Evolutionary conservation across 164 flowering plant species (phyloP).

Genomic region (Saururus chinensis): DNA sequence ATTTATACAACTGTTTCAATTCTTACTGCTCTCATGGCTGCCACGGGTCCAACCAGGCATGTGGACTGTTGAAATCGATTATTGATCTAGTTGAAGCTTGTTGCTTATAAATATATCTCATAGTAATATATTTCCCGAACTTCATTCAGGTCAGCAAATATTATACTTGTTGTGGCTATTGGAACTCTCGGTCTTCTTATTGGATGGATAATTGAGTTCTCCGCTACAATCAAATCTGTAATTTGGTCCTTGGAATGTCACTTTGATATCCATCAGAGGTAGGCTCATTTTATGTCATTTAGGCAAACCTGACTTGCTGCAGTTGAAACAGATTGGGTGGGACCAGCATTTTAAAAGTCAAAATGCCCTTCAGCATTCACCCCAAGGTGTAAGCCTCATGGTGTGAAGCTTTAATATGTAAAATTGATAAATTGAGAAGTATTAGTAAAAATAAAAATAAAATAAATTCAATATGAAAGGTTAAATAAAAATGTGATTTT

Average conservation of each 20-base stretch:
- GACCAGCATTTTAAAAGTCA: too few species aligned
- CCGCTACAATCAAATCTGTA: constrained; percentile 29
- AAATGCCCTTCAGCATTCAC: too few species aligned
- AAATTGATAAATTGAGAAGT: too few species aligned
- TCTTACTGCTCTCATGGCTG: constrained; percentile 82
- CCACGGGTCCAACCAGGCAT: constrained; percentile 77
- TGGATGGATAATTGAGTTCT: constrained; percentile 65
- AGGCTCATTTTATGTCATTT: not conserved
- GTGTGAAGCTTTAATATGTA: too few species aligned
- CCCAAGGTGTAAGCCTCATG: too few species aligned
- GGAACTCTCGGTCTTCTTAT: constrained; percentile 62
- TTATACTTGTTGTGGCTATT: constrained; percentile 55
- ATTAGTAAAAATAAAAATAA: too few species aligned
- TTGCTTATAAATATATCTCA: not conserved
- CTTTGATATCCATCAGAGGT: constrained; percentile 37
- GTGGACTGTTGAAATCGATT: not conserved
- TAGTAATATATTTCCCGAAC: not conserved
- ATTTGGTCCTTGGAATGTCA: constrained; percentile 25
- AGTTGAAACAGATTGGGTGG: too few species aligned
- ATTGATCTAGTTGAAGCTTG: not conserved
- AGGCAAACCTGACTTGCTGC: not conserved
- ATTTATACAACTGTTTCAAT: constrained; percentile 71
- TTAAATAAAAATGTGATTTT: too few species aligned
- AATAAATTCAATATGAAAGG: too few species aligned
- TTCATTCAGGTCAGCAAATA: constrained; percentile 60